Base-by-base conservation (phyloP, 2,329 filamentous ascomycete species). In the Biscogniauxia marginata region DNA sequence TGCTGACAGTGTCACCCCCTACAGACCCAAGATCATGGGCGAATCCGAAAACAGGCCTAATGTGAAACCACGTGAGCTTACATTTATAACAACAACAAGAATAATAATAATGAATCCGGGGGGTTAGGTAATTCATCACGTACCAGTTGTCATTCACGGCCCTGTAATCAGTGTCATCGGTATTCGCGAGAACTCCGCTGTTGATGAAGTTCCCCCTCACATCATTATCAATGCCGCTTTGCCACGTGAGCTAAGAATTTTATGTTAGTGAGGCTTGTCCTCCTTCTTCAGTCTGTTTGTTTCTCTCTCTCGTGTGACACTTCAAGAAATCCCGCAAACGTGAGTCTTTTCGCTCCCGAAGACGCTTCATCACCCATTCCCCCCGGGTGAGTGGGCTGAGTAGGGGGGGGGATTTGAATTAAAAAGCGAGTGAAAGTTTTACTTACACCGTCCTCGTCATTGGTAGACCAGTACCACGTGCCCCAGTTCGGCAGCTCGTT, bases 401-500 rank as follows among this genome's bases (percentile, higher is more conserved):
- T 16, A 16, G 30, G 30, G n/a, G 9, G 2, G 30, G 7, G 9
- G n/a, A 3, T 8, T 4, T 4, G 9, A 9, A 3, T 6, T 4
- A n/a, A 2, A n/a, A 39, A n/a, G 9, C 13, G 9, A 39, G 11
- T 39, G 5, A n/a, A 22, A 7, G 21, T 21, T 44, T 7, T 11
- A 72, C 75, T 67, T 70, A 77, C 75, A 21, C 79, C 79, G 19
- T 71, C 67, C 13, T 79, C 70, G 52, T 80, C 77, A 22, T 85
- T 83, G 3, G 84, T 91, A 11, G 88, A 86, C 71, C 92, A 91
- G 71, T 67, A 71, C 75, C 93, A 83, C 50, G 83, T 86, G 2
- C 91, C 91, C 91, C 91, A 96, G 74, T 91, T 88, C 0, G 90
- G 83, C 62, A 88, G 86, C 65, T 96, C 87, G 44, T 75, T 75